Evolutionary conservation across 2,329 filamentous ascomycete genomes (phyloP), one percentile per base, ranked within the genome.

Genomic region (Fonsecaea nubica): DNA sequence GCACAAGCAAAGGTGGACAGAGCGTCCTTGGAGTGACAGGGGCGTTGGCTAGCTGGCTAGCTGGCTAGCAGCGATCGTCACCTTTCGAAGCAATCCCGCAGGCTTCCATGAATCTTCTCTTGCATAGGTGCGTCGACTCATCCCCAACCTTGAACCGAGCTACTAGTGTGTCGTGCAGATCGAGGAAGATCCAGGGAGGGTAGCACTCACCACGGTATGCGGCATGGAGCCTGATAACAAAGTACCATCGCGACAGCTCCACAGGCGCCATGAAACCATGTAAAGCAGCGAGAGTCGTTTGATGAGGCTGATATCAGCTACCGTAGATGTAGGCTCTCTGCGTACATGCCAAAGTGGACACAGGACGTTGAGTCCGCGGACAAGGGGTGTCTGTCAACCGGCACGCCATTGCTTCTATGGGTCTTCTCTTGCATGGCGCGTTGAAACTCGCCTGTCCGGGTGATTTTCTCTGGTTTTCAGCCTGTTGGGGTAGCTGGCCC

Each of bases 21-120:
- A 5, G 45, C 21, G 10, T 9, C 18, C 18, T 12, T 2, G 25
- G 45, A 21, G 45, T 50, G 18, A 50, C 45, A 25, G 25, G 18
- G 9, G 45, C 33, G 32, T 30, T 48, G n/a, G 35, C 25, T 25
- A 25, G 25, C 25, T 25, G 3, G 25, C 25, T 25, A 25, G 25
- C 25, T 25, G 25, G 25, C 25, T 25, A 25, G 18, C 1, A 35
- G 18, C n/a, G 32, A 33, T 13, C 38, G 54, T 57, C 12, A 13
- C 54, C 21, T 57, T 55, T 35, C 30, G 54, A 57, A 38, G 54
- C 3, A 63, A 40, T n/a, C 54, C 62, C 48, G 48, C 56, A 60
- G 25, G 56, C 62, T 64, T 52, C 56, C 32, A 55, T 60, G 40
- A 40, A 21, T 30, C 56, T 64, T 64, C 55, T 54, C 38, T 53